Conservation (phyloP, 2,329 filamentous ascomycete genomes). For the Colletotrichum ledebouriae region DNA sequence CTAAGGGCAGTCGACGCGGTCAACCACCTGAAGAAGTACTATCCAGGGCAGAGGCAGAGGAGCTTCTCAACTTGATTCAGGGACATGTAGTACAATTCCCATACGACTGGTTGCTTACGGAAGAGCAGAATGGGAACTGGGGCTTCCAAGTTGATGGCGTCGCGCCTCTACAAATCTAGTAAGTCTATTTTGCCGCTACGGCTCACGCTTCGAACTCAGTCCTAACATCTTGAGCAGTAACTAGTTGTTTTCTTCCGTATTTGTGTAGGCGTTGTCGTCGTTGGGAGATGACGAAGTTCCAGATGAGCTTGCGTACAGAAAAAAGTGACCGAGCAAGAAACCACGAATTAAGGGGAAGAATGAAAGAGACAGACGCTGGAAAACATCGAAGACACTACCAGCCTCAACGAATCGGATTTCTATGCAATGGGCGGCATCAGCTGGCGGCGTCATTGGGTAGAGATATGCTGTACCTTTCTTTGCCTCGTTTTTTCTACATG, state of each 20-base stretch:
- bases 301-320: too few species aligned
- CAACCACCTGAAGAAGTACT: constrained; percentile 82
- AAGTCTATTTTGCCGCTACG: constrained; percentile 57
- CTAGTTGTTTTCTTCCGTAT: constrained; percentile 45
- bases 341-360: background rate
- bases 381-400: constrained; percentile 1
- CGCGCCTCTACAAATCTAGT: constrained; percentile 97
- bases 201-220: background rate
- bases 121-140: constrained; percentile 96
- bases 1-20: constrained; percentile 75
- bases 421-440: constrained; percentile 2
- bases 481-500: constrained; percentile 35
- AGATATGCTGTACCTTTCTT: background rate
- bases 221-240: constrained; percentile 52
- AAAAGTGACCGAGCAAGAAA: background rate
- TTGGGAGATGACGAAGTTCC: background rate
- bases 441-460: background rate
- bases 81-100: constrained; percentile 93
- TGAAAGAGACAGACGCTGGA: background rate
- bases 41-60: constrained; percentile 81
- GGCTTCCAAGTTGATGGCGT: constrained; percentile 96
- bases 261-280: constrained; percentile 15
- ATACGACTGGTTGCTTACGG: constrained; percentile 93
- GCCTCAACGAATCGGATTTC: background rate
- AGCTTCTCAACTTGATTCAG: constrained; percentile 84